Base-by-base conservation (phyloP, 495 filamentous ascomycete species). In the Penicillium silybi region DNA sequence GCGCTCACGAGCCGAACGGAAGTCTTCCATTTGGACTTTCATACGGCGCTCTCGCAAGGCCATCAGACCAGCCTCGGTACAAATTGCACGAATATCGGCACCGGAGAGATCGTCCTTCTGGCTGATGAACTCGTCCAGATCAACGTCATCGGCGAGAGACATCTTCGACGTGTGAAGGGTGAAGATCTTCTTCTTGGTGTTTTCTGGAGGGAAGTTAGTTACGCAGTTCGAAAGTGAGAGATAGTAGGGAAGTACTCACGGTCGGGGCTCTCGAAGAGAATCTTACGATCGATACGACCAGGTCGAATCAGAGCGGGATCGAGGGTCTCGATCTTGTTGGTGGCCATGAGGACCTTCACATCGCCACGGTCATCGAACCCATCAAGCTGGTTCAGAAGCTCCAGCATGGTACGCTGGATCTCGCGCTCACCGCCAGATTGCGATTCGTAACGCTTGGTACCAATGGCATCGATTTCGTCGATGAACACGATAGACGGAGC, bases 101-200 rank as follows among this genome's bases (percentile, higher is more conserved):
- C 93, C 93, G 32, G 89, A 95, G 3, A 99, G 80, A 65, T 99
- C 93, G 61, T 99, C 93, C 77, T 99, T 99, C 76, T 96, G 91
- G 60, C 83, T 90, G 65, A 99, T 96, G 67, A 99, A 97, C 72
- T 99, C 93, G 57, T 97, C 93, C 41, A 99, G 80, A 57, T 99
- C 93, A 41, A 99, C 93, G 61, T 99, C 93, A 57, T 88, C 83
- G 64, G 87, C 88, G 39, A 97, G 81, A 13, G 88, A 95, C 93
- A 99, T 99, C 82, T 99, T 99, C 61, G 88, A 92, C 16, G 93
- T 99, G 74, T 99, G 93, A n/a, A 99, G 84, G 20, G 86, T 89
- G 74, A 99, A 99, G 65, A 99, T 99, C 85, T 98, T 99, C 77
- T 91, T 90, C 81, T 99, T 99, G 47, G 93, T 99, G 71, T 90